phyloP scores from a whole-genome alignment of 345 rosid species.

The Turnera subulata region DNA sequence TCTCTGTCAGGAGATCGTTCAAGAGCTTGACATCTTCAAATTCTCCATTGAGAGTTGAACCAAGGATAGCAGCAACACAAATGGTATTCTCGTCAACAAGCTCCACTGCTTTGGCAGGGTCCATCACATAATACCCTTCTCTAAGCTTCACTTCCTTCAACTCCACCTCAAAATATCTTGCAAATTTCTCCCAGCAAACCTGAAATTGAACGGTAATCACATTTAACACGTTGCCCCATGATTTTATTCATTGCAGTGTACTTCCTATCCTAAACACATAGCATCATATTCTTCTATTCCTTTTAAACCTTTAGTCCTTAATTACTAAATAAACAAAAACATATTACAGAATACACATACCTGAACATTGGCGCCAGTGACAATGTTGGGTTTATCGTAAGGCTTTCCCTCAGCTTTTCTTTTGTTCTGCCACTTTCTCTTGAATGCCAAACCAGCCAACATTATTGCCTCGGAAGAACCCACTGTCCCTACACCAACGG shows the following conservation, averaged over 20 bases:
- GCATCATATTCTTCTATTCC: too few relatives aligned
- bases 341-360: background rate
- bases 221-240: too few relatives aligned
- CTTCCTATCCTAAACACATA: too few relatives aligned
- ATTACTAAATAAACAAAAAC: too few relatives aligned
- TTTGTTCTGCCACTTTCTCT: conserved; percentile 1
- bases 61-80: background rate
- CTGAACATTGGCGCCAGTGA: background rate
- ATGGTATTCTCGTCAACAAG: background rate
- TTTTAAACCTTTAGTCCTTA: too few relatives aligned
- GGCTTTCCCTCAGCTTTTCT: conserved; percentile 1
- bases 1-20: background rate
- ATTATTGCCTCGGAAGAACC: background rate
- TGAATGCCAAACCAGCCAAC: background rate
- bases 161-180: conserved; percentile 5
- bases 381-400: background rate
- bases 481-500: background rate
- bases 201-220: too few relatives aligned
- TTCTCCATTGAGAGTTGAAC: conserved; percentile 1
- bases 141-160: conserved; percentile 2
- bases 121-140: conserved; percentile 1
- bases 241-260: too few relatives aligned
- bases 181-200: background rate
- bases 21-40: conserved; percentile 1
- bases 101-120: background rate